Base-by-base conservation (phyloP, 768 basidiomycete species). In the Symmetrospora coprosmae region DNA sequence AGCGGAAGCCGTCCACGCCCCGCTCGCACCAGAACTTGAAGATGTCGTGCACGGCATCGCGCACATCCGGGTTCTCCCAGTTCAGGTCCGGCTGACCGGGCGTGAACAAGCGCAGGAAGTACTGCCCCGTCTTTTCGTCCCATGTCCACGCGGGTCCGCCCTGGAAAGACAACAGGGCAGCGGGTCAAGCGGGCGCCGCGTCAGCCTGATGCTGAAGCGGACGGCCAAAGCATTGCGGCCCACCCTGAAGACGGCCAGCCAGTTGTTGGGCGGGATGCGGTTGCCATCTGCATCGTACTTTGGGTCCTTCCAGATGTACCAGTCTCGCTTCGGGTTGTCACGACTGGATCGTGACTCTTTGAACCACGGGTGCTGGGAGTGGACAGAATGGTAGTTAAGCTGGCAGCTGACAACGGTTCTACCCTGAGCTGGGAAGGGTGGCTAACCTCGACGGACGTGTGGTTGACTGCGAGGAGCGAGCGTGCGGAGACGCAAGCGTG, bases 401-500 rank as follows among this genome's bases (percentile, higher is more conserved):
- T n/a, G 9, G 9, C 37, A 38, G 37, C 9, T 9, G 1, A 30
- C 28, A 17, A 17, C 2, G 7, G 48, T 7, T 30, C 13, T 9
- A 31, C 38, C 7, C 34, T 14, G 43, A 37, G 37, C 45, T 28
- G 35, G 33, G 37, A 55, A 34, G 38, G 23, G 13, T 28, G 19
- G n/a, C 4, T 19, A 13, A 31, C 53, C 34, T 64, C 78, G 71
- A 81, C 78, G 0, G 83, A 84, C 2, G 79, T 79, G 68, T 85
- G 84, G 70, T 85, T 86, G 23, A 65, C 81, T 23, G 86, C 85
- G 1, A 86, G 77, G n/a, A 67, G 86, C 84, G 81, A 84, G 83
- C 72, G 81, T 83, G n/a, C n/a, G n/a, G n/a, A 68, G 45, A 61
- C 33, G 23, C 40, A 27, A 31, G 27, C 17, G 23, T 28, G 23